Evolutionary conservation across 371 early-diverging fungal genomes (phyloP).

Genomic region (Sporodiniella umbellata): DNA sequence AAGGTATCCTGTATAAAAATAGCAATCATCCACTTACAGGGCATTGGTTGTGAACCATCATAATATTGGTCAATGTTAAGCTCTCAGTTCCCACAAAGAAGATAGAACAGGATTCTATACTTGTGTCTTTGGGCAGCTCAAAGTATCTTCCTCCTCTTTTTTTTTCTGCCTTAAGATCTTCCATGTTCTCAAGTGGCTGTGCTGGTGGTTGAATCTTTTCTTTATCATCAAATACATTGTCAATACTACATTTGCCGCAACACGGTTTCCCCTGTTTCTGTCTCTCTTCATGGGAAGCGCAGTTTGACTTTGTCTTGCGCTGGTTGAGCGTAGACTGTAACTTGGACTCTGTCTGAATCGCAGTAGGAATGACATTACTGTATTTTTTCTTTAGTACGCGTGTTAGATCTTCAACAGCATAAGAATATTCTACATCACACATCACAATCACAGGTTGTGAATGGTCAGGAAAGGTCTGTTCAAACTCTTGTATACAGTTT

Average conservation of each 20-base stretch:
- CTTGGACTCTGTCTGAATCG: slow-evolving; percentile 51
- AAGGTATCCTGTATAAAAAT: too few species aligned
- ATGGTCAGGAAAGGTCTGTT: slow-evolving; percentile 35
- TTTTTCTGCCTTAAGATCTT: slow-evolving; percentile 17
- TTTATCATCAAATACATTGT: slow-evolving; percentile 1
- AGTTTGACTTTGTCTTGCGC: background rate
- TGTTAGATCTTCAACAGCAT: slow-evolving; percentile 51
- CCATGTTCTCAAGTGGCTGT: slow-evolving; percentile 7
- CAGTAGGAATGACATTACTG: slow-evolving; percentile 42
- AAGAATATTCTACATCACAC: slow-evolving; percentile 73
- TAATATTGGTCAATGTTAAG: slow-evolving; percentile 80
- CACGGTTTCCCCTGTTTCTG: slow-evolving; percentile 2
- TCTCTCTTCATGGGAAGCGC: slow-evolving; percentile 2
- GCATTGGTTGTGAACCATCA: slow-evolving; percentile 75
- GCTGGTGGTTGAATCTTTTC: slow-evolving; percentile 5
- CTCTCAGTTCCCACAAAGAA: slow-evolving; percentile 85
- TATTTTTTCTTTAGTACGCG: slow-evolving; percentile 20
- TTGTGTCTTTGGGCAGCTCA: slow-evolving; percentile 42
- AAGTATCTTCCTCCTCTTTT: slow-evolving; percentile 51
- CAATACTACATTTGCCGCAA: slow-evolving; percentile 16
- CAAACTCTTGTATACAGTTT: slow-evolving; percentile 46
- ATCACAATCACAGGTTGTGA: slow-evolving; percentile 60
- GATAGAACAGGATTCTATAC: slow-evolving; percentile 60
- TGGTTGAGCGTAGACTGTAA: slow-evolving; percentile 24
- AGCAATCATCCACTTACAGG: too few species aligned